Percentiles rank a stretch among this genome's conserved stretches.
These are phyloP conservation scores for Alternaria angustiovoidea DNA, from an alignment of 2,329 filamentous ascomycete species.

Conservation along the genomic window DNA sequence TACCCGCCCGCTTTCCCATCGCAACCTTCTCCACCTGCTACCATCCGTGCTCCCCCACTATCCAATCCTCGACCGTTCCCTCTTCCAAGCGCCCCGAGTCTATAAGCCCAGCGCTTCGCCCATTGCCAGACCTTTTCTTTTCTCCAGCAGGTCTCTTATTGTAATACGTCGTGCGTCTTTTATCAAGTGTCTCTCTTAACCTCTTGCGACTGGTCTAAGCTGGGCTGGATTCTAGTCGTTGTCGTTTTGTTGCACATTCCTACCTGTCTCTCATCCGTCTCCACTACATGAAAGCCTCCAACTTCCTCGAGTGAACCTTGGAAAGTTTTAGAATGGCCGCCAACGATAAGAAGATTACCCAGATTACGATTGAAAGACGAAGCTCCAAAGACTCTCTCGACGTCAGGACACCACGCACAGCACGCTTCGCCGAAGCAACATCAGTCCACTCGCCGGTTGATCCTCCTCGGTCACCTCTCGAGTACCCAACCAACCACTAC, in stretches of 20 bases:
- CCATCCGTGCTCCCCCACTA: constrained; percentile 39
- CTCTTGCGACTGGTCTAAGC: constrained; percentile 48
- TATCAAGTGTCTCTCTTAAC: constrained; percentile 36
- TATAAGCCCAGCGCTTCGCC: constrained; percentile 52
- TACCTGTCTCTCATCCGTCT: constrained; percentile 17
- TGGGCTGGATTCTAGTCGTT: constrained; percentile 50
- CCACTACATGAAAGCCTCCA: constrained; percentile 46
- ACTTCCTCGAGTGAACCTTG: constrained; percentile 39
- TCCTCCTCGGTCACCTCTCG: constrained; percentile 54
- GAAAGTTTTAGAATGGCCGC: constrained; percentile 55
- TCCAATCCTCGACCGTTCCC: constrained; percentile 38
- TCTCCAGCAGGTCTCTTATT: constrained; percentile 54
- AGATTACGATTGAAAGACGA: constrained; percentile 53
- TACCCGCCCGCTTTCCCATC: constrained; percentile 50
- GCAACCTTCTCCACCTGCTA: constrained; percentile 43
- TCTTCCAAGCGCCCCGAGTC: constrained; percentile 50
- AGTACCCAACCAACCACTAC: constrained; percentile 65
- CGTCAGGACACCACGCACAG: constrained; percentile 73
- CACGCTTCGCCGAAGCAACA: constrained; percentile 83
- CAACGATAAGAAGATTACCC: constrained; percentile 54
- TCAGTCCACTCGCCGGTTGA: constrained; percentile 80
- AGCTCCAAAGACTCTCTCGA: constrained; percentile 54
- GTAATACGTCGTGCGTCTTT: constrained; percentile 50
- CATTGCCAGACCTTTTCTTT: constrained; percentile 43
- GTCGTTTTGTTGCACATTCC: constrained; percentile 41